These are phyloP conservation scores for Letharia columbiana DNA, from an alignment of 495 filamentous ascomycete species.

Conservation along the genomic window DNA sequence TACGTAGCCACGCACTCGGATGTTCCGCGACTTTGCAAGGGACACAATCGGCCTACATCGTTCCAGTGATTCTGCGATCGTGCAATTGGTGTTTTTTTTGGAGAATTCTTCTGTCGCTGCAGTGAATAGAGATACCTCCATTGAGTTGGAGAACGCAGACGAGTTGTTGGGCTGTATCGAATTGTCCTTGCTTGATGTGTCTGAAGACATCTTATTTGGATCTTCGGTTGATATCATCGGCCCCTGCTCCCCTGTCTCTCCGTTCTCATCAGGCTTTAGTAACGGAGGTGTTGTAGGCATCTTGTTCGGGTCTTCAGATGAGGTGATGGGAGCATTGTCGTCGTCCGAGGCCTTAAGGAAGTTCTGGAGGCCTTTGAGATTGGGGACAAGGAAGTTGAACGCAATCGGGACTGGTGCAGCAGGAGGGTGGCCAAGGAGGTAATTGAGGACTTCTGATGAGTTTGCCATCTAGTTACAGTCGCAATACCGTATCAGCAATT, in stretches of 20 bases:
- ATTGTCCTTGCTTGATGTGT: conserved; percentile 13
- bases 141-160: conserved; percentile 32
- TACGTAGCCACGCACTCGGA: conserved; percentile 85
- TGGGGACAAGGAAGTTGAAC: conserved; percentile 92
- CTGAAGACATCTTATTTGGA: conserved; percentile 36
- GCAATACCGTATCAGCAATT: background rate
- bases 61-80: conserved; percentile 69
- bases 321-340: conserved; percentile 27
- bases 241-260: conserved; percentile 31
- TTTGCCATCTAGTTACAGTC: conserved; percentile 68
- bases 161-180: conserved; percentile 19
- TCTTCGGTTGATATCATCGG: conserved; percentile 35
- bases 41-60: conserved; percentile 68
- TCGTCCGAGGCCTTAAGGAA: conserved; percentile 32
- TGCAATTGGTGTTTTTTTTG: conserved; percentile 84
- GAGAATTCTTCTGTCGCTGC: conserved; percentile 90
- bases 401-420: conserved; percentile 56
- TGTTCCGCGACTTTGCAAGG: conserved; percentile 57
- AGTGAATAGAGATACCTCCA: conserved; percentile 85
- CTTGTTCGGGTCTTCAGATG: conserved; percentile 29
- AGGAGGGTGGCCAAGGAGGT: conserved; percentile 55
- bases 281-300: conserved; percentile 26
- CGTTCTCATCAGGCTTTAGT: conserved; percentile 9
- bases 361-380: conserved; percentile 66
- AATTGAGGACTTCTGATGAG: conserved; percentile 70